Evolutionary conservation across 495 filamentous ascomycete genomes (phyloP), one percentile per base, ranked within the genome.

Genomic region (Penicillium pancosmium): DNA sequence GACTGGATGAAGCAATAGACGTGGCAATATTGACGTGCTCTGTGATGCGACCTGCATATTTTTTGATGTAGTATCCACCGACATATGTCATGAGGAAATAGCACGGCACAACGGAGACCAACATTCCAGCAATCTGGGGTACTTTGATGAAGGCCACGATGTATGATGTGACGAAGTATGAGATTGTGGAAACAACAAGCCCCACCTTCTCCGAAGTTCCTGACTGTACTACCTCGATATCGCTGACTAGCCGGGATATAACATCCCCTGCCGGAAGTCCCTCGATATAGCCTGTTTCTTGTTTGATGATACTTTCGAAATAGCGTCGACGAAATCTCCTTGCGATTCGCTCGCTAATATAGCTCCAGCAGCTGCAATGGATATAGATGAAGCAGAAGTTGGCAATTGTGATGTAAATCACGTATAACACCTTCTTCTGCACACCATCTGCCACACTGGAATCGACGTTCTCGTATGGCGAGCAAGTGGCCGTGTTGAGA

Each of bases 151-250:
- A 88, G 3, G 83, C 84, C 13, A 88, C 82, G 21, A 86, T 70
- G 57, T 87, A 88, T 1, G 83, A 77, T 4, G 81, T 77, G 25
- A 87, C 64, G 64, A 89, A 87, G 65, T 84, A 88, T 9, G 82
- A 78, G 16, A 85, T 57, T 27, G 80, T 82, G 33, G 79, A 77
- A 52, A 88, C 70, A 33, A 82, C 82, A 2, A 88, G 73, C 12
- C 85, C 86, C 10, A 87, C 84, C 65, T 89, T 89, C 65, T 88
- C 86, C 0, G 81, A 83, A 5, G 85, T 87, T 13, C 86, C 86
- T 2, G 79, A 78, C 55, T 82, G 82, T 47, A 88, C 79, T 2
- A 79, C 77, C 46, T 82, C 78, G 34, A 87, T 82, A 57, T 89
- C 85, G 31, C 74, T 76, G 12, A 78, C 83, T 19, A 89, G 69